Base-by-base conservation (phyloP, 2,329 filamentous ascomycete species). In the Gnomoniopsis smithogilvyi region DNA sequence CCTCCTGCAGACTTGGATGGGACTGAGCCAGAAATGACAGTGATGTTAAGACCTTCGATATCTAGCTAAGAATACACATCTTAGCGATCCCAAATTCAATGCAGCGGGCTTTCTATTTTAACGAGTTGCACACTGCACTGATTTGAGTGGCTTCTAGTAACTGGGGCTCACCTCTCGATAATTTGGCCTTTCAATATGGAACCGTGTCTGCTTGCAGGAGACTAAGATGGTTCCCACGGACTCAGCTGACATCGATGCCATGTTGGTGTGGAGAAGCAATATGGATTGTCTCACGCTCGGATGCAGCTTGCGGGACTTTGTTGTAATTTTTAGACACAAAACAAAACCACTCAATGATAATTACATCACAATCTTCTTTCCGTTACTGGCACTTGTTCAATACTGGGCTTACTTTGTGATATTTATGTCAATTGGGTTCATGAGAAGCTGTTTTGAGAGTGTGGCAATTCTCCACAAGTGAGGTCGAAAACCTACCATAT, bases 21-120 rank as follows among this genome's bases (percentile, higher is more conserved):
- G 3, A 60, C 54, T 1, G 64, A 45, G 2, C 66, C 70, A 1
- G 82, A 78, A 0, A 78, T 78, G 49, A 93, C 82, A 1, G 83
- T 82, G 62, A 93, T 88, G 59, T 79, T 85, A n/a, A 94, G 78
- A 50, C 89, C 88, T 63, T 91, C 88, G 46, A 93, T 81, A 61
- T 90, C 86, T 54, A 90, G 78, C 86, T 88, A 54, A 11, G 50
- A 22, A 14, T 12, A 19, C 36, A 22, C 1, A 41, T 30, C 12
- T 19, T 17, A 45, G 33, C 34, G 7, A 47, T 7, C 14, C 33
- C 24, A 12, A 3, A 33, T 55, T 22, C 19, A 24, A 34, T 14
- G 26, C 17, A 36, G 36, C n/a, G 14, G 12, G 7, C 2, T 14
- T n/a, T n/a, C 21, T 3, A 22, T 6, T 15, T 4, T 22, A 26